Conservation (phyloP, 23 red algal species). For the Gracilaria caudata region DNA sequence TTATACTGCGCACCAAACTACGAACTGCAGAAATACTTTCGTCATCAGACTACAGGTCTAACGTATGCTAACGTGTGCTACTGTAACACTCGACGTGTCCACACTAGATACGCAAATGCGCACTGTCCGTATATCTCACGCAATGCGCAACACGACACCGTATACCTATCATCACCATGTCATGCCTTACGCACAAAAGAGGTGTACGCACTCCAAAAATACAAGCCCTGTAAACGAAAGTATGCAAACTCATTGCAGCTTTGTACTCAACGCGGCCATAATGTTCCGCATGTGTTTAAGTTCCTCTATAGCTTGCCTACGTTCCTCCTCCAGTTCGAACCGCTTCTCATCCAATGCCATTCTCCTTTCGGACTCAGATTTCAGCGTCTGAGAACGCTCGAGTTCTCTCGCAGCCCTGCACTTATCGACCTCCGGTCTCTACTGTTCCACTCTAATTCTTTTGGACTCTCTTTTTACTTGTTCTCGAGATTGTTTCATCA, state of each 20-base stretch:
- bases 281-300: neutral
- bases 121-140: too few species aligned
- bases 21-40: too few species aligned
- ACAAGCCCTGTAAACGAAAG: neutral
- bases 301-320: conserved; percentile 8
- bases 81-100: too few species aligned
- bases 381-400: conserved; percentile 13
- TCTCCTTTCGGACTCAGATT: neutral
- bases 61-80: too few species aligned
- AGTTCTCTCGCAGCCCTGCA: neutral
- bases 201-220: too few species aligned
- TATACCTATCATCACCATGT: too few species aligned
- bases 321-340: conserved; percentile 32
- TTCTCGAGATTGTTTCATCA: neutral
- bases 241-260: neutral
- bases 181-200: too few species aligned
- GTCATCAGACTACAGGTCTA: too few species aligned
- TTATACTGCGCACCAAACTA: too few species aligned
- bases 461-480: neutral
- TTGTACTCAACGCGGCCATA: neutral
- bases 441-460: neutral
- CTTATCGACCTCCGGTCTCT: neutral
- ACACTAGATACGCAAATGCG: too few species aligned
- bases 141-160: too few species aligned
- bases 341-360: conserved; percentile 23